Evolutionary conservation across 331 rosid genomes (phyloP).

Genomic region (Acacia pycnantha): DNA sequence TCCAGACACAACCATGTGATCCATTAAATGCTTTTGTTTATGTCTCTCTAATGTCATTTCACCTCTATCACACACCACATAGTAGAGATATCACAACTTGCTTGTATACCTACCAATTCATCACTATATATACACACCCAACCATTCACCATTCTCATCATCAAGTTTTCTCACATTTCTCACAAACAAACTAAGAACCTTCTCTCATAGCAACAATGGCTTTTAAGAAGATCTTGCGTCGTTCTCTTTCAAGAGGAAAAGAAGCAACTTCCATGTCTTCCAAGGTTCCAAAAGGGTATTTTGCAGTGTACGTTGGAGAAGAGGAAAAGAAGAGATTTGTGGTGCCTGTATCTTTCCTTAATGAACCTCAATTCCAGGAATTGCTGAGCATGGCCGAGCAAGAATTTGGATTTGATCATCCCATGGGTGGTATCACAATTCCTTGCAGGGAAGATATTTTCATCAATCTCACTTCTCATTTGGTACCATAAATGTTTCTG

Average conservation of each 20-base stretch:
- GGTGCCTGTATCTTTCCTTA: conserved; percentile 38
- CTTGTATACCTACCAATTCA: neutral
- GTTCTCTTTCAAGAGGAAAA: conserved; percentile 2
- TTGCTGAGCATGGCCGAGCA: conserved; percentile 40
- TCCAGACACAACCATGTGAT: conserved; percentile 35
- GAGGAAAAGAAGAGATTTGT: conserved; percentile 28
- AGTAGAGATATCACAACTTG: neutral
- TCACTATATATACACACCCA: conserved; percentile 16
- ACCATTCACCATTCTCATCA: neutral
- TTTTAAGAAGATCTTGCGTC: conserved; percentile 29
- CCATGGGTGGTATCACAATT: conserved; percentile 60
- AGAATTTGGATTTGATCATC: conserved; percentile 56
- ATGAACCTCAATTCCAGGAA: conserved; percentile 39
- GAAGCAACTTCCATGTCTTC: neutral
- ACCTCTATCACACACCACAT: neutral
- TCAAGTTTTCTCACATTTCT: conserved; percentile 1
- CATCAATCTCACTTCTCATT: conserved; percentile 35
- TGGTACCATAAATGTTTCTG: neutral
- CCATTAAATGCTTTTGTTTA: conserved; percentile 9
- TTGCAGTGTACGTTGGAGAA: conserved; percentile 49
- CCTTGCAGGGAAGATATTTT: conserved; percentile 56
- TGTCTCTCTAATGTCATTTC: neutral
- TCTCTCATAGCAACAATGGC: conserved; percentile 11
- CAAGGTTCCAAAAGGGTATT: conserved; percentile 38
- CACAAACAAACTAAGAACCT: neutral